Conservation (phyloP, 768 basidiomycete species). For the Boletus rufocinnamomeus region DNA sequence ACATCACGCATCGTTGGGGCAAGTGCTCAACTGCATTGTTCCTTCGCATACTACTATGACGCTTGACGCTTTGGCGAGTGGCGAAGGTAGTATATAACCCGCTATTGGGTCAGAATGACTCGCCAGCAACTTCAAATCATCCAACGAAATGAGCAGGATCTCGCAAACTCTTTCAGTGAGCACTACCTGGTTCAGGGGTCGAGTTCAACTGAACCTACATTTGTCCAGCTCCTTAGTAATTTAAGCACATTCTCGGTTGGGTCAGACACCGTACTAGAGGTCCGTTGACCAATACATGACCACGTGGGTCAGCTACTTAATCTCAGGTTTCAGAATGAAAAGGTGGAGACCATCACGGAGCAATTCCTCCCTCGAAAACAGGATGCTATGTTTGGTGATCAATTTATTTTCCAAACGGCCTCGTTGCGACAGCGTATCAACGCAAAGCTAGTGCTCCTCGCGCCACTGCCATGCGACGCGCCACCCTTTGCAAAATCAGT, state of each 20-base stretch:
- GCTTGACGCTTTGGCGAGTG: constrained; percentile 31
- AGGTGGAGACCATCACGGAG: constrained; percentile 24
- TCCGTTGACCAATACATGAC: constrained; percentile 12
- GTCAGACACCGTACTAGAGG: constrained; percentile 17
- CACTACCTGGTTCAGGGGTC: background rate
- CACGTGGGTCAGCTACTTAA: constrained; percentile 7
- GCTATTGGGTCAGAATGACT: background rate
- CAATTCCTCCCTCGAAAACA: constrained; percentile 34
- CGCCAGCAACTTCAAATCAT: background rate
- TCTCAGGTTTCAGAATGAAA: constrained; percentile 18
- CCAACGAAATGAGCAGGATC: constrained; percentile 32
- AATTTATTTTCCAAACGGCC: constrained; percentile 32
- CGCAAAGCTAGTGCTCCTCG: constrained; percentile 30
- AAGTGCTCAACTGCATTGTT: constrained; percentile 26
- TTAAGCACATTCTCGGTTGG: constrained; percentile 20
- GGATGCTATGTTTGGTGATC: constrained; percentile 32
- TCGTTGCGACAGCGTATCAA: constrained; percentile 25
- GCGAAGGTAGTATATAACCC: constrained; percentile 30
- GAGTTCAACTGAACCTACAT: background rate
- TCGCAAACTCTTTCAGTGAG: constrained; percentile 35
- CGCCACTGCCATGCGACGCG: constrained; percentile 30
- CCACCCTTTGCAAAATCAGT: constrained; percentile 36
- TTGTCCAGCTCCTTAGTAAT: constrained; percentile 30
- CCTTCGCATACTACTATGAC: constrained; percentile 4
- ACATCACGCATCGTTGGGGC: constrained; percentile 11